Conservation (phyloP, 495 filamentous ascomycete species). For the Podospora conica region DNA sequence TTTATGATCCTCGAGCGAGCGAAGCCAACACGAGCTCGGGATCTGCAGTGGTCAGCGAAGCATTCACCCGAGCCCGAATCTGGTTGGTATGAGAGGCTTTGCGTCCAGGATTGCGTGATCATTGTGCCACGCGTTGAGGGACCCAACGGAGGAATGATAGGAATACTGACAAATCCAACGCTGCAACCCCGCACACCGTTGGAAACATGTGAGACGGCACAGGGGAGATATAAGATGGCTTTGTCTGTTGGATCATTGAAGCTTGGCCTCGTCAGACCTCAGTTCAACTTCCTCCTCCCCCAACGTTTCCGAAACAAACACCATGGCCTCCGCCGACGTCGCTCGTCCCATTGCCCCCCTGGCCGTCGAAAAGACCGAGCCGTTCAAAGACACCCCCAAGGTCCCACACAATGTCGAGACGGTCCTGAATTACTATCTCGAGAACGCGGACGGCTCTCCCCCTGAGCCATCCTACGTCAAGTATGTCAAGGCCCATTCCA, state of each 20-base stretch:
- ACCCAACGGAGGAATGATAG: neutral
- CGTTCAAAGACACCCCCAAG: conserved; percentile 5
- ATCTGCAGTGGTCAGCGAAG: no score
- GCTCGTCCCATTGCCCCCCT: neutral
- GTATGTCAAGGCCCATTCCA: neutral
- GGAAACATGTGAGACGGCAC: neutral
- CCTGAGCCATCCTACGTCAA: conserved; percentile 45
- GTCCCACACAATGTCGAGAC: conserved; percentile 43
- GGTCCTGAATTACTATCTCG: conserved; percentile 54
- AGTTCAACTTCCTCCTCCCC: neutral
- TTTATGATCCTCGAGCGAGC: no score
- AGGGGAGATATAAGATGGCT: neutral
- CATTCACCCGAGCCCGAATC: neutral
- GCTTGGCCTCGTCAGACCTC: neutral
- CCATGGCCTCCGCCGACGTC: conserved; percentile 13
- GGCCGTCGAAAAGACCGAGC: conserved; percentile 2
- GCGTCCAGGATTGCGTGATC: conserved; percentile 18
- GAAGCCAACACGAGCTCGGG: no score
- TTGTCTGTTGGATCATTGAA: neutral
- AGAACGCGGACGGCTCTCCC: conserved; percentile 51
- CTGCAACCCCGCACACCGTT: conserved; percentile 6
- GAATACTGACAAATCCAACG: conserved; percentile 12
- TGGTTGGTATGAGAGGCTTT: neutral
- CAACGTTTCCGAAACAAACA: neutral
- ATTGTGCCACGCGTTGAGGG: neutral